phyloP scores from a whole-genome alignment of 257 asterid species.

The Lantana camara region DNA sequence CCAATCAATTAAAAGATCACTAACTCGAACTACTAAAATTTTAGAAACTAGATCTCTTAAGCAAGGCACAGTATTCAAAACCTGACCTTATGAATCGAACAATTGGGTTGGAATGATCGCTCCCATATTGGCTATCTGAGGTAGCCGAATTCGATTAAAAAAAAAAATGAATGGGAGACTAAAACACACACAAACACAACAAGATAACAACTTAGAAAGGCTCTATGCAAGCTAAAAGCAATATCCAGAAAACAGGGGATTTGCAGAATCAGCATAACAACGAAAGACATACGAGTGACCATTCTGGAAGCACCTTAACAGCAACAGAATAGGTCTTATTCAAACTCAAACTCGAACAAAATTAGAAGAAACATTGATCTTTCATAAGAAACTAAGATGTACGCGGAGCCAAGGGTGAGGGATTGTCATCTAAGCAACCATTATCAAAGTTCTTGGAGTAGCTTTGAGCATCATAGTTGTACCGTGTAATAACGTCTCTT shows the following conservation, averaged over 20 bases:
- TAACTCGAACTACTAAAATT: neutral
- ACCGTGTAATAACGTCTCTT: conserved; percentile 31
- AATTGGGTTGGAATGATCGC: too few relatives aligned
- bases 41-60: too few relatives aligned
- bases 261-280: neutral
- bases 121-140: too few relatives aligned
- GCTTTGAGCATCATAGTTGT: conserved; percentile 53
- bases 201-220: neutral
- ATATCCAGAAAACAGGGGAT: neutral
- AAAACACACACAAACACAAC: neutral
- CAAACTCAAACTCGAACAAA: neutral
- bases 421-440: conserved; percentile 41
- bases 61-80: too few relatives aligned
- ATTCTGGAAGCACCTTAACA: neutral
- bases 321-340: neutral
- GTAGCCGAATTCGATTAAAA: too few relatives aligned
- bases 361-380: neutral
- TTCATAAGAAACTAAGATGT: neutral
- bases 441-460: conserved; percentile 62
- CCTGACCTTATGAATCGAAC: too few relatives aligned
- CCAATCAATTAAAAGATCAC: neutral
- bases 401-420: conserved; percentile 51
- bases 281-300: neutral
- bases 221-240: too few relatives aligned
- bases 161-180: too few relatives aligned